Evolutionary conservation across 2,329 filamentous ascomycete species (phyloP).

Genomic region (Lachnellula cervina): DNA sequence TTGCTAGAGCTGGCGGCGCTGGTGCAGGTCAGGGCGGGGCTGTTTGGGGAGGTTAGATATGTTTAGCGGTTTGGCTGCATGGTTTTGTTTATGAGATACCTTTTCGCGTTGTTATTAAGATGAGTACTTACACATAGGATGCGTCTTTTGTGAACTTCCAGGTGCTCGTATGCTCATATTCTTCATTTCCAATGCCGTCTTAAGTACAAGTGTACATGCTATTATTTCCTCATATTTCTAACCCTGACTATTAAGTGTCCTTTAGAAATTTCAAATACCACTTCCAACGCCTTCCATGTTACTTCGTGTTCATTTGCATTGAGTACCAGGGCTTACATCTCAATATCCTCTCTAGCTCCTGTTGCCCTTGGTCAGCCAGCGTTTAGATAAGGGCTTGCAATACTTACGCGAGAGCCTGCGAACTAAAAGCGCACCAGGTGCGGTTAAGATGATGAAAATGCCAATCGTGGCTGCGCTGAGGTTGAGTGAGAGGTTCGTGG

Average conservation of each 20-base stretch:
- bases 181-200: background rate
- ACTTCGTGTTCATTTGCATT: background rate
- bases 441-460: background rate
- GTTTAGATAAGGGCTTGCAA: background rate
- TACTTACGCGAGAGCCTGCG: background rate
- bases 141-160: too few species aligned
- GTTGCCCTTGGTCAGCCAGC: background rate
- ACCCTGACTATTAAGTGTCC: background rate
- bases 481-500: background rate
- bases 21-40: slow-evolving; percentile 66
- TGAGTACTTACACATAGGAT: too few species aligned
- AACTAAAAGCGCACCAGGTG: background rate
- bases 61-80: slow-evolving; percentile 26
- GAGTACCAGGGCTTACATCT: background rate
- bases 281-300: background rate
- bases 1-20: slow-evolving; percentile 70
- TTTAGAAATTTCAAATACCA: background rate
- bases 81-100: slow-evolving; percentile 9
- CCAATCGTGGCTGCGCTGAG: background rate
- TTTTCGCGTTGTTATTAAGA: background rate
- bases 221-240: background rate
- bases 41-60: slow-evolving; percentile 74
- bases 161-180: too few species aligned
- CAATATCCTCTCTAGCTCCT: background rate
- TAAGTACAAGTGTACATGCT: background rate